Evolutionary conservation across 768 basidiomycete species (phyloP).

Genomic region (Macrocybe gigantea): DNA sequence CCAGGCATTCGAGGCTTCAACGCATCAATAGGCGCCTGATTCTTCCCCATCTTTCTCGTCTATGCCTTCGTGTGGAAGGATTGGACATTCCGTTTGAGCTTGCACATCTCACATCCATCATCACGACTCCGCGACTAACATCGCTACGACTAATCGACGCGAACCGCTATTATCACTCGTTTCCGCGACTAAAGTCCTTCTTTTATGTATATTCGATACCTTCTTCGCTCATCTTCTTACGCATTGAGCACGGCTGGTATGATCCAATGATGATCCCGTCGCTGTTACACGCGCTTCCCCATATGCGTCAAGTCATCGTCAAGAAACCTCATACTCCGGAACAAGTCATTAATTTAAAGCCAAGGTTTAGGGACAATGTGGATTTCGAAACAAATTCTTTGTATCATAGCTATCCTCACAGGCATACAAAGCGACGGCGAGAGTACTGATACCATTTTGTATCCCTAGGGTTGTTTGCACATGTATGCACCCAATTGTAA

Average conservation of each 20-base stretch:
- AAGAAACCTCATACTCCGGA: conserved; percentile 25
- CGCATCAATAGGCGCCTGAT: conserved; percentile 25
- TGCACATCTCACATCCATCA: conserved; percentile 40
- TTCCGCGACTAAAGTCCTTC: conserved; percentile 41
- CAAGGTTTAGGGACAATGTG: conserved; percentile 7
- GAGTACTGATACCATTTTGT: too few relatives aligned
- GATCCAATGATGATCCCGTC: conserved; percentile 32
- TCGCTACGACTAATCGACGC: conserved; percentile 43
- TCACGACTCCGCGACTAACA: conserved; percentile 42
- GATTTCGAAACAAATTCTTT: too few relatives aligned
- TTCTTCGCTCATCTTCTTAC: conserved; percentile 29
- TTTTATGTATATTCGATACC: conserved; percentile 39
- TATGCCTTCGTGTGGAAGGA: conserved; percentile 47
- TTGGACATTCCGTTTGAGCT: conserved; percentile 60
- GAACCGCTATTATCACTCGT: conserved; percentile 27
- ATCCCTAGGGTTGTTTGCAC: too few relatives aligned
- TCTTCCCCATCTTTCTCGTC: conserved; percentile 39
- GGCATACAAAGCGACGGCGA: too few relatives aligned
- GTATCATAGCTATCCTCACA: too few relatives aligned
- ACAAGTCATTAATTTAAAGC: conserved; percentile 24
- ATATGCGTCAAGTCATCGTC: conserved; percentile 26
- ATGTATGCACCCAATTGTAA: too few relatives aligned
- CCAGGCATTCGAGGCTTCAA: conserved; percentile 16
- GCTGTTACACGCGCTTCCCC: conserved; percentile 26
- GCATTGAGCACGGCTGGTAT: conserved; percentile 43